A percentile compares a stretch with the other conserved stretches of the same genome.
These are phyloP conservation scores for Luffa acutangula DNA, from an alignment of 306 rosid species.

Conservation along the genomic window DNA sequence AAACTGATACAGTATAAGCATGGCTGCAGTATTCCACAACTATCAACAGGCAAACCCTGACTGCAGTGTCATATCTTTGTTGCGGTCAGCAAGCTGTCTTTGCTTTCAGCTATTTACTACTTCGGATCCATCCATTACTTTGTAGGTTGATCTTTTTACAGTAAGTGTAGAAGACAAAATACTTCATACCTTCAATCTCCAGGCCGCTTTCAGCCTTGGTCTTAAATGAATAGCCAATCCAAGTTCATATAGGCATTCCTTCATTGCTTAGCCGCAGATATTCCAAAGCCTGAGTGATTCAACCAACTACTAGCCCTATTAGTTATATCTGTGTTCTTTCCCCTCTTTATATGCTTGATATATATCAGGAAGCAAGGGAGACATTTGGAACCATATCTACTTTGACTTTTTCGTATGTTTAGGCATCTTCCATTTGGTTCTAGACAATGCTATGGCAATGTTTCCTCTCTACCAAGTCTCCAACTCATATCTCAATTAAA, in stretches of 20 bases:
- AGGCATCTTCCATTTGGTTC: background rate
- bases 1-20: background rate
- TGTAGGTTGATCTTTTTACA: conserved; percentile 16
- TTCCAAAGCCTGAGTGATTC: conserved; percentile 28
- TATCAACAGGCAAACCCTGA: conserved; percentile 12
- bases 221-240: conserved; percentile 29
- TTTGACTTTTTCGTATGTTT: background rate
- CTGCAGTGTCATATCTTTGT: conserved; percentile 15
- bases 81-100: background rate
- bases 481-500: background rate
- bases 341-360: background rate
- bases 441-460: too few species aligned
- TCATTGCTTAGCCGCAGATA: conserved; percentile 26
- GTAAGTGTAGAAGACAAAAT: conserved; percentile 21
- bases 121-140: conserved; percentile 11
- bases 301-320: conserved; percentile 27
- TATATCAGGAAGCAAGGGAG: background rate
- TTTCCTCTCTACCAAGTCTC: background rate
- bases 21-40: conserved; percentile 14
- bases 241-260: conserved; percentile 27
- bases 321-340: conserved; percentile 12
- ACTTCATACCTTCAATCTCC: conserved; percentile 24
- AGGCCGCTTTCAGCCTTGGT: conserved; percentile 14
- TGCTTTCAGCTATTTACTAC: conserved; percentile 15
- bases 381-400: background rate